Evolutionary conservation across 768 basidiomycete genomes (phyloP).

Genomic region (Boletus sp.): DNA sequence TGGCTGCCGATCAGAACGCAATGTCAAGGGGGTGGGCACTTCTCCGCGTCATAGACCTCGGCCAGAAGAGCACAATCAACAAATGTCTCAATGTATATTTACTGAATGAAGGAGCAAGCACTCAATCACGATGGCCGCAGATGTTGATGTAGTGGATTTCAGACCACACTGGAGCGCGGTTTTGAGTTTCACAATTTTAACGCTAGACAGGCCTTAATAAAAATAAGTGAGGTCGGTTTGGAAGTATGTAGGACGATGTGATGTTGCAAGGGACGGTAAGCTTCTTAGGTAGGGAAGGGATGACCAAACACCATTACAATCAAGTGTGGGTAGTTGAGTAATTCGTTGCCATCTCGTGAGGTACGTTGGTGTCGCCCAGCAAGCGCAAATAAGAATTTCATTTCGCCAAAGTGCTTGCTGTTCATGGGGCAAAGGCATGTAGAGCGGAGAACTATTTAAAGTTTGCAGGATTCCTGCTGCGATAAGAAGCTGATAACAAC

Average conservation of each 20-base stretch:
- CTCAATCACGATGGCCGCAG: not conserved
- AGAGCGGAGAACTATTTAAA: slow-evolving; percentile 25
- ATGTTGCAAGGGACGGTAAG: not conserved
- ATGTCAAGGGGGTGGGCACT: not conserved
- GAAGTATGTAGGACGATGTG: not conserved
- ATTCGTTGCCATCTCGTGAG: slow-evolving; percentile 25
- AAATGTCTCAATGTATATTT: not conserved
- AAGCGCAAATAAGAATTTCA: slow-evolving; percentile 20
- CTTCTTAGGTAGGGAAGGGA: not conserved
- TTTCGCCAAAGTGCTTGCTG: slow-evolving; percentile 23
- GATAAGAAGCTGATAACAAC: slow-evolving; percentile 26
- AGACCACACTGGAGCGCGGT: not conserved
- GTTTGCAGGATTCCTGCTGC: slow-evolving; percentile 18
- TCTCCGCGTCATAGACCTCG: not conserved
- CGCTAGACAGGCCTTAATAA: not conserved
- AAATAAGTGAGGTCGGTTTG: too few relatives aligned
- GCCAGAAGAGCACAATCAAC: not conserved
- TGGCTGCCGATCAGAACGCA: not conserved
- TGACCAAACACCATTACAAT: slow-evolving; percentile 10
- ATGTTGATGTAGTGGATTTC: not conserved
- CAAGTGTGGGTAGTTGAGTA: slow-evolving; percentile 19
- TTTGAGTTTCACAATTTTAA: not conserved
- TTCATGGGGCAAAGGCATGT: slow-evolving; percentile 13
- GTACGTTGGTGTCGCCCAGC: slow-evolving; percentile 21
- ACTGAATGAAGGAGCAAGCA: slow-evolving; percentile 11